phyloP scores from a whole-genome alignment of 768 basidiomycete genomes.

The Tephrocybe sp. region DNA sequence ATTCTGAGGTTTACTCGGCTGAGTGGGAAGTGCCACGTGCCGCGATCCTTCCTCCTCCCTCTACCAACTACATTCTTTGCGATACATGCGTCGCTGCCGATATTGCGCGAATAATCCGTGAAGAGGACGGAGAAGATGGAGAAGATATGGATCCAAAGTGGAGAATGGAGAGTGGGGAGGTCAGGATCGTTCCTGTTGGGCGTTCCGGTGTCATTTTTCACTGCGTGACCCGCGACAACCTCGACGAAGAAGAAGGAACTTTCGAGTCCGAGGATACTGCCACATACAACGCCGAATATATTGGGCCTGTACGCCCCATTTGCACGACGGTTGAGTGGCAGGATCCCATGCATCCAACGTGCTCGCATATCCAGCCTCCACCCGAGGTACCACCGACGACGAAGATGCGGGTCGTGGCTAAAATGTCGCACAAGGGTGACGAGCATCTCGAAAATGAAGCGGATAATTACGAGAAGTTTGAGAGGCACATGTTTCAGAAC shows the following conservation, averaged over 20 bases:
- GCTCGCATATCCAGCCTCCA: constrained; percentile 23
- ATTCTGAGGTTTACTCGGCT: constrained; percentile 49
- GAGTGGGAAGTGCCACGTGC: constrained; percentile 32
- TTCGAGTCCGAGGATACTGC: not conserved
- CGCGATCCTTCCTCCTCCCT: constrained; percentile 1
- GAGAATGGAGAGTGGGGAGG: constrained; percentile 13
- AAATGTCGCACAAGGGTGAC: constrained; percentile 39
- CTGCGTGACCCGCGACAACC: not conserved
- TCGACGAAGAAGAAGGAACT: not conserved
- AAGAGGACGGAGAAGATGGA: constrained; percentile 24
- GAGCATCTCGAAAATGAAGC: constrained; percentile 38
- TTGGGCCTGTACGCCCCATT: constrained; percentile 15
- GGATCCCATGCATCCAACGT: constrained; percentile 26
- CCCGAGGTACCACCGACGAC: constrained; percentile 29
- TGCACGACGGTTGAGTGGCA: constrained; percentile 28
- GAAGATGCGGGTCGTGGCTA: constrained; percentile 40
- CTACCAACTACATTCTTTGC: constrained; percentile 28
- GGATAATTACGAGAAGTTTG: constrained; percentile 41
- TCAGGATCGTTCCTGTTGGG: not conserved
- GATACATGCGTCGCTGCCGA: constrained; percentile 32
- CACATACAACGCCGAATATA: constrained; percentile 2
- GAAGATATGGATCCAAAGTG: constrained; percentile 14
- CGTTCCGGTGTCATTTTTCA: constrained; percentile 5
- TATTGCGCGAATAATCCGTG: constrained; percentile 18
- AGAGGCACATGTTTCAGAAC: constrained; percentile 43